Base-by-base conservation (phyloP, 768 basidiomycete genomes). In the Boletus rufocinnamomeus region DNA sequence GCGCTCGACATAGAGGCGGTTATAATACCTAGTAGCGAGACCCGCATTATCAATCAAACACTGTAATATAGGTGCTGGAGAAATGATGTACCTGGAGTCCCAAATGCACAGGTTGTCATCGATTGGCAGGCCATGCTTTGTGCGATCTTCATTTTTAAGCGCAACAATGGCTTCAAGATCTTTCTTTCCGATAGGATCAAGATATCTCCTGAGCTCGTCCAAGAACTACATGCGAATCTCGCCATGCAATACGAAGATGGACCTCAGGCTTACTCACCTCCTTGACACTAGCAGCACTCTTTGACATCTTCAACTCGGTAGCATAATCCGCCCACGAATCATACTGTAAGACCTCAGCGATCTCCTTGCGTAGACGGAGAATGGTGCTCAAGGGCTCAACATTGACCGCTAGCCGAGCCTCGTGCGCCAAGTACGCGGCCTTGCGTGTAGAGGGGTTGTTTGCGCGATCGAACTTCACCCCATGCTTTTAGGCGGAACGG, bases 241-340 rank as follows among this genome's bases (percentile, higher is more conserved):
- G 25, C 47, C 35, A 54, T 4, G 44, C 40, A 13, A 25, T 21
- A 40, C 21, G 47, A 16, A 54, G 37, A 2, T 23, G 4, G 16
- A 1, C 13, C 28, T 34, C 13, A 21, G 25, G 25, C n/a, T 23
- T 23, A 61, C 74, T 60, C 68, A 84, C 88, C 47, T 83, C 75
- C 64, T 78, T 70, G 14, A 90, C 84, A 27, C 78, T 80, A 49
- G 82, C 74, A 4, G 82, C 86, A 44, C 76, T 81, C 74, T 91
- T 92, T 63, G 87, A 82, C 90, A 93, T 92, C 76, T 88, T 91
- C 47, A 84, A 80, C 70, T 94, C 91, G 2, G 91, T 91, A 44
- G 85, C 75, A 70, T 88, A 93, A 70, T 90, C 91, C 0, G 90
- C 91, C 85, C 90, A 93, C 14, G 84, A 91, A 34, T 82, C 73